phyloP scores from a whole-genome alignment of 371 early-diverging fungal genomes.

The Mortierella sp. region DNA sequence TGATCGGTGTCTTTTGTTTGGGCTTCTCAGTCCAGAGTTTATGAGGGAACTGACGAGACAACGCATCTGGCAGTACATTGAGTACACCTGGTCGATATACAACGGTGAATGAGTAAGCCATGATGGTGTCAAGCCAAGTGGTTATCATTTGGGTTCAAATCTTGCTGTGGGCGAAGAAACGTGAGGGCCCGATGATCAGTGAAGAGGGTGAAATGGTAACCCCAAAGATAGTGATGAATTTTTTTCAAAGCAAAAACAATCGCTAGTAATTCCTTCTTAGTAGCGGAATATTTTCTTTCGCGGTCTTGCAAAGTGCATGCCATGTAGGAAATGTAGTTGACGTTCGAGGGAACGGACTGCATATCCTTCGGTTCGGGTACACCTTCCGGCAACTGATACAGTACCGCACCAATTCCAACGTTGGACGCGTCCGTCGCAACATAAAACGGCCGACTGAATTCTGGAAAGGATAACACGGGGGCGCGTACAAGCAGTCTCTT shows the following conservation, averaged over 20 bases:
- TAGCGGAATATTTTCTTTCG: slow-evolving; percentile 13
- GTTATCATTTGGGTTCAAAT: too few relatives aligned
- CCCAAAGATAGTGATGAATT: too few relatives aligned
- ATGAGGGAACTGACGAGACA: background rate
- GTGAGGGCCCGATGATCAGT: too few relatives aligned
- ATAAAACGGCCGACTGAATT: background rate
- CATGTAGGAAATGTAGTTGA: slow-evolving; percentile 5
- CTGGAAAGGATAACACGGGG: background rate
- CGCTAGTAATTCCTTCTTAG: background rate
- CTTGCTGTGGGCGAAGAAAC: too few relatives aligned
- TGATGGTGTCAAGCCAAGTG: background rate
- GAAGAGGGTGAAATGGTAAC: background rate
- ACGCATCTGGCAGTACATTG: slow-evolving; percentile 8
- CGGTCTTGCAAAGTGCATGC: slow-evolving; percentile 15
- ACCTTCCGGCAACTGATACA: background rate
- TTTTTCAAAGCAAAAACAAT: too few relatives aligned
- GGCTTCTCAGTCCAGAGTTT: slow-evolving; percentile 11
- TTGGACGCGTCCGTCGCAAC: background rate
- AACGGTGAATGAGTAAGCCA: slow-evolving; percentile 34
- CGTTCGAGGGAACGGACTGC: slow-evolving; percentile 43
- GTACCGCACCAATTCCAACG: background rate
- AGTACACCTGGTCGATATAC: background rate
- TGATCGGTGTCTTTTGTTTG: background rate
- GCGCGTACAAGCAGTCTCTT: slow-evolving; percentile 2
- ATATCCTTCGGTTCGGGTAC: too few relatives aligned